These are phyloP conservation scores for Aureobasidium uvarum DNA, from an alignment of 2,329 filamentous ascomycete genomes.

Conservation along the genomic window DNA sequence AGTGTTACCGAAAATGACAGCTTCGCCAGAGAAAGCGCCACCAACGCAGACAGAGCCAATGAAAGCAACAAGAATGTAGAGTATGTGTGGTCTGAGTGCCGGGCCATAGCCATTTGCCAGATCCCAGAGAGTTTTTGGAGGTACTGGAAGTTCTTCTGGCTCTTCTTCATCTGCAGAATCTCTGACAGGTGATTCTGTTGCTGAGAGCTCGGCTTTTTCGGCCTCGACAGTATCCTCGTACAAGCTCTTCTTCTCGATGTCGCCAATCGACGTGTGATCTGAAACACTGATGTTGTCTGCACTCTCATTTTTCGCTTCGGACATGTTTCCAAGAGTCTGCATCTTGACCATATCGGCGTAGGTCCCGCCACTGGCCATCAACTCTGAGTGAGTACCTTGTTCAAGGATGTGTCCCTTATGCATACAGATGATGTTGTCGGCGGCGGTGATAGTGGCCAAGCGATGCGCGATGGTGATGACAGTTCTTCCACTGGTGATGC, in stretches of 20 bases:
- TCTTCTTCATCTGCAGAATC: slow-evolving; percentile 30
- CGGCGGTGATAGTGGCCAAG: slow-evolving; percentile 42
- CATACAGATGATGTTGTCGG: slow-evolving; percentile 48
- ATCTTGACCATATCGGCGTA: slow-evolving; percentile 53
- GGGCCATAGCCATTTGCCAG: slow-evolving; percentile 39
- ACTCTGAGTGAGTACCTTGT: slow-evolving; percentile 49
- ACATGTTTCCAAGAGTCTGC: slow-evolving; percentile 39
- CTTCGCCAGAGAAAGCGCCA: slow-evolving; percentile 57
- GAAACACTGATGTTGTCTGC: slow-evolving; percentile 24
- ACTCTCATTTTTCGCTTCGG: neutral
- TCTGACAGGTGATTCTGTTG: slow-evolving; percentile 21
- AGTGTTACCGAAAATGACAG: slow-evolving; percentile 60
- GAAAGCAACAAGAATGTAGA: slow-evolving; percentile 34
- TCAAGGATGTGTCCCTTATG: slow-evolving; percentile 52
- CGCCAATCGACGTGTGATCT: neutral
- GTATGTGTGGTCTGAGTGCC: slow-evolving; percentile 47
- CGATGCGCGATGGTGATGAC: slow-evolving; percentile 48
- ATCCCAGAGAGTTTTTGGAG: slow-evolving; percentile 35
- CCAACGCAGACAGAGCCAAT: slow-evolving; percentile 52
- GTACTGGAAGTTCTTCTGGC: slow-evolving; percentile 28
- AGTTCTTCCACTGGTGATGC: slow-evolving; percentile 38
- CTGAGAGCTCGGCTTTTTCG: slow-evolving; percentile 19
- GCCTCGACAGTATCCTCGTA: neutral
- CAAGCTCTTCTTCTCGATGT: slow-evolving; percentile 22
- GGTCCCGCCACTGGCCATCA: slow-evolving; percentile 41